Evolutionary conservation across 2,329 filamentous ascomycete genomes (phyloP).

Genomic region (Parastagonospora nodorum): DNA sequence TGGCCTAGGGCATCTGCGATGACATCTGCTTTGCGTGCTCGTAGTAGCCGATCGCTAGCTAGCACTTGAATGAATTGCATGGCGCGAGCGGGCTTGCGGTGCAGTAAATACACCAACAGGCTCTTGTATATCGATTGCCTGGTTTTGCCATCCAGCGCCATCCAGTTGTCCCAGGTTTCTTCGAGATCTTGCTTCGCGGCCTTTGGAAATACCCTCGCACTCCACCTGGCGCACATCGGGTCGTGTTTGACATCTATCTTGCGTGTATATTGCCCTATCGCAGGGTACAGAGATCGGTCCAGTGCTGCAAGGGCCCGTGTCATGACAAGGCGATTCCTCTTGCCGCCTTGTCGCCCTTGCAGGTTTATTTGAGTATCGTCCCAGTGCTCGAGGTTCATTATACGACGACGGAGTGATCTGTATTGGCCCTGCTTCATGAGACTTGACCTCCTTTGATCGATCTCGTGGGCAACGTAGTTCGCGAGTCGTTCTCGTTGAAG

Average conservation of each 20-base stretch:
- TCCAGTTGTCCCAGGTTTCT: constrained; percentile 25
- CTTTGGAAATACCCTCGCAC: constrained; percentile 16
- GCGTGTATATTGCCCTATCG: constrained; percentile 19
- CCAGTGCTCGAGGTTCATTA: constrained; percentile 24
- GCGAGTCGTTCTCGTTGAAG: constrained; percentile 11
- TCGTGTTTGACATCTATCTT: constrained; percentile 27
- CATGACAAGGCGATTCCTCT: constrained; percentile 1
- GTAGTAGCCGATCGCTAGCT: constrained; percentile 22
- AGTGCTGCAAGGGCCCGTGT: constrained; percentile 32
- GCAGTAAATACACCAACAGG: constrained; percentile 38
- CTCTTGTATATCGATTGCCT: constrained; percentile 20
- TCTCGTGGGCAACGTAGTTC: constrained; percentile 11
- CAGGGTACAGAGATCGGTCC: constrained; percentile 25
- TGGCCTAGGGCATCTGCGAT: constrained; percentile 55
- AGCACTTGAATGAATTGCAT: constrained; percentile 34
- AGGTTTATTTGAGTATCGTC: constrained; percentile 12
- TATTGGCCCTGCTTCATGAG: constrained; percentile 30
- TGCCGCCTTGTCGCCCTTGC: not conserved
- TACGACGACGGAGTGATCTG: constrained; percentile 33
- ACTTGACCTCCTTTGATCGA: not conserved
- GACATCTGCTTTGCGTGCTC: constrained; percentile 38
- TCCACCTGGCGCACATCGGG: constrained; percentile 14
- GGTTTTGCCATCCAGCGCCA: constrained; percentile 13
- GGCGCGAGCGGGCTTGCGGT: constrained; percentile 30
- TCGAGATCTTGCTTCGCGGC: constrained; percentile 5